phyloP scores from a whole-genome alignment of 2,329 filamentous ascomycete species.

The Nemania serpens region DNA sequence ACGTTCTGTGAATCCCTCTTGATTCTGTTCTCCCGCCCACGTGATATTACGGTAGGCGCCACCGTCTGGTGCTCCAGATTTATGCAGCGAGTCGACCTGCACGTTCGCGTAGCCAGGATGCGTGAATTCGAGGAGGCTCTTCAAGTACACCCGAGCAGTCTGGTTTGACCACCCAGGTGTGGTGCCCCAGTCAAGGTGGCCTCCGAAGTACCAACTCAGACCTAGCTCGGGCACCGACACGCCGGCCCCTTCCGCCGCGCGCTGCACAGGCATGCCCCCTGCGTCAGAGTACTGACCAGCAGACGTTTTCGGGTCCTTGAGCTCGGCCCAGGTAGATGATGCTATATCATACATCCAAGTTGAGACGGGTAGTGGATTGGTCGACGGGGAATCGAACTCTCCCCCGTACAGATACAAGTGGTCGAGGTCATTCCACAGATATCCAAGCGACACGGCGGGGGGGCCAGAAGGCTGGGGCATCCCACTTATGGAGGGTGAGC shows the following conservation, averaged over 20 bases:
- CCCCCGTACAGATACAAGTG: conserved; percentile 76
- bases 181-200: conserved; percentile 67
- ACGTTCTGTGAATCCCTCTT: conserved; percentile 70
- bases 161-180: conserved; percentile 70
- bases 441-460: conserved; percentile 73
- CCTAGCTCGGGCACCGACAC: conserved; percentile 71
- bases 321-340: conserved; percentile 65
- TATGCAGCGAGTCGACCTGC: conserved; percentile 60
- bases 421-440: conserved; percentile 74
- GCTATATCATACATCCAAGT: conserved; percentile 73
- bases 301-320: conserved; percentile 63
- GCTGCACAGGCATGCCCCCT: conserved; percentile 62
- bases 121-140: conserved; percentile 75
- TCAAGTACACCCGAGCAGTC: conserved; percentile 68
- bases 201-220: conserved; percentile 78
- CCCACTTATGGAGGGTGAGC: conserved; percentile 64
- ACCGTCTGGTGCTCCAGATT: conserved; percentile 60
- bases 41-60: conserved; percentile 78
- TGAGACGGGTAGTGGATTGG: conserved; percentile 63
- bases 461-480: conserved; percentile 69
- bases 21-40: conserved; percentile 68
- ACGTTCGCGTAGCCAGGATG: conserved; percentile 71
- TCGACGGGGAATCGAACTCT: conserved; percentile 66
- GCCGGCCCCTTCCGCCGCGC: conserved; percentile 75
- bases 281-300: conserved; percentile 65